Conservation (phyloP, 352 stramenopile species). For the Pythium utonaiense region DNA sequence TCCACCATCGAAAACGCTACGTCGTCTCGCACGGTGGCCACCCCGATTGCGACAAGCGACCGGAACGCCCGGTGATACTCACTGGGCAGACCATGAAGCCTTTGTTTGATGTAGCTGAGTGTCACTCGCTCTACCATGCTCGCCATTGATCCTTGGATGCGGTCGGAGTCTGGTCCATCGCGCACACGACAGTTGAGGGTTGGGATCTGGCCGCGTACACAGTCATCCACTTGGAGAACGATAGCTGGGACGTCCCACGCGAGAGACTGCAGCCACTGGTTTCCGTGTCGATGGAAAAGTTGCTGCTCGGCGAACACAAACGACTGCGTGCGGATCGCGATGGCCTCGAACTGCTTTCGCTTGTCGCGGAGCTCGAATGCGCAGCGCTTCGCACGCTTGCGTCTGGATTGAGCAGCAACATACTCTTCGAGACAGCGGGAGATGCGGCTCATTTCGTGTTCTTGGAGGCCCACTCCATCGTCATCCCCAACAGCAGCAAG, state of each 20-base stretch:
- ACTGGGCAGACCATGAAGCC: neutral
- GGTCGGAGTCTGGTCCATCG: neutral
- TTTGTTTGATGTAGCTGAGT: neutral
- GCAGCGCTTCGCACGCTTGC: conserved; percentile 2
- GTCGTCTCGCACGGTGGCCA: neutral
- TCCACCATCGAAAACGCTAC: neutral
- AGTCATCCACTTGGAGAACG: conserved; percentile 5
- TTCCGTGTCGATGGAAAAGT: neutral
- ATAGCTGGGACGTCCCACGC: conserved; percentile 4
- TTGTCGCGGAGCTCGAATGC: neutral
- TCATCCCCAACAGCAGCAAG: neutral
- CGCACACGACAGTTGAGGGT: neutral
- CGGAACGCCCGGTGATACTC: conserved; percentile 1
- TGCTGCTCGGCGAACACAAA: conserved; percentile 4
- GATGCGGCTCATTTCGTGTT: conserved; percentile 18
- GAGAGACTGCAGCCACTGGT: neutral
- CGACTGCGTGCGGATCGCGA: neutral
- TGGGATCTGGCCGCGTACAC: neutral
- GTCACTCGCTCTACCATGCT: conserved; percentile 6
- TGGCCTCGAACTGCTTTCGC: neutral
- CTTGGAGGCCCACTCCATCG: conserved; percentile 8
- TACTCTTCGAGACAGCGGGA: conserved; percentile 17
- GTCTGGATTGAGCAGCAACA: neutral
- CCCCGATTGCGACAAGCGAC: neutral
- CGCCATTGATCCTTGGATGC: neutral